Conservation (phyloP, 306 rosid genomes). For the Quillaja saponaria region DNA sequence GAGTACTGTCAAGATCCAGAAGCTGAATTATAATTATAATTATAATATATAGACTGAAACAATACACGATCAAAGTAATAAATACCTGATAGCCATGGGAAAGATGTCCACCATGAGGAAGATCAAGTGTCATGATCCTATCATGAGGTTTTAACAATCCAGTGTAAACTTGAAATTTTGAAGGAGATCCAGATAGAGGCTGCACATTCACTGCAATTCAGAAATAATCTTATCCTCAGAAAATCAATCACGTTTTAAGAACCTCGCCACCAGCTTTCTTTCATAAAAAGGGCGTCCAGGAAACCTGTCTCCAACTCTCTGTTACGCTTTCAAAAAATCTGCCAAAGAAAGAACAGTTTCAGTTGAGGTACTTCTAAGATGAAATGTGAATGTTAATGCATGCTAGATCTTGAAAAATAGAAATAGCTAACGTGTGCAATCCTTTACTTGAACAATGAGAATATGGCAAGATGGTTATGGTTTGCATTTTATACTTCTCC, state of each 20-base stretch:
- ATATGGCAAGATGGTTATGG: too few species aligned
- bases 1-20: slow-evolving; percentile 1
- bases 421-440: too few species aligned
- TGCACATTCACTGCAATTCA: slow-evolving; percentile 88
- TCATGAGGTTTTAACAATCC: slow-evolving; percentile 97
- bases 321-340: background rate
- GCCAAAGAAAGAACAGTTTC: background rate
- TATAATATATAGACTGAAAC: slow-evolving; percentile 17
- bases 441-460: too few species aligned
- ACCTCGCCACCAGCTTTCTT: background rate
- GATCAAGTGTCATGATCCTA: slow-evolving; percentile 99
- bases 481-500: background rate
- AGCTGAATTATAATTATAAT: background rate
- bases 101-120: slow-evolving; percentile 99
- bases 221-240: slow-evolving; percentile 12
- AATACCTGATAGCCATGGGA: slow-evolving; percentile 97
- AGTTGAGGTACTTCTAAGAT: background rate
- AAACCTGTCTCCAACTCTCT: background rate
- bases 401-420: background rate
- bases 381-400: slow-evolving; percentile 5
- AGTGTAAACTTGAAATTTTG: slow-evolving; percentile 94
- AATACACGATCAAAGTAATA: slow-evolving; percentile 17
- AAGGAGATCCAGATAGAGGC: slow-evolving; percentile 94
- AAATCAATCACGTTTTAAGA: slow-evolving; percentile 28
- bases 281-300: background rate